Base-by-base conservation (phyloP, 352 stramenopile species). In the Thalassiosira pacifica region DNA sequence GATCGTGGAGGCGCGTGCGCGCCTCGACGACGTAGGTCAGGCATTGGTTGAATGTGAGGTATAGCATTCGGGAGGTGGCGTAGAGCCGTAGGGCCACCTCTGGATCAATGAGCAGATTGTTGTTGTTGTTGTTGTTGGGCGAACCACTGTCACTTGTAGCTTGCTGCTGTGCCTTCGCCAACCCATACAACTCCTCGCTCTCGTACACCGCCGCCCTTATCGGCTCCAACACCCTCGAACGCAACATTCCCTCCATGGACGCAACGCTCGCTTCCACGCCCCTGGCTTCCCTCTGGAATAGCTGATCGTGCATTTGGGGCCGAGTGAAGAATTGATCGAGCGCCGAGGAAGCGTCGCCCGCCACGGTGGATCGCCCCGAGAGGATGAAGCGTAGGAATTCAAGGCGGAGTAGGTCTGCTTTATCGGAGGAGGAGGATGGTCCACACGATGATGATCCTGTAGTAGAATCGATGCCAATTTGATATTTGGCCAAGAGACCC, bases 271-370 rank as follows among this genome's bases (percentile, higher is more conserved):
- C 79, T 29, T 89, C 79, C 13, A 94, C 64, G 26, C 79, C 75
- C 59, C 64, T 31, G 64, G 88, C 76, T 69, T 94, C 87, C 29
- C 85, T 63, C 53, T 89, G 66, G 22, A 95, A 66, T 11, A 94
- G 72, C 37, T 92, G 87, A 86, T 95, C 91, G 63, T 95, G 91
- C 84, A 94, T 90, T 77, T 91, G 83, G 2, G 91, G 68, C 32
- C 82, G 64, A 27, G 88, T 93, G 66, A 94, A 95, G 57, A 94
- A 95, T 80, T 94, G 89, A 79, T 94, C 91, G 34, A 95, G 86
- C 13, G 91, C 91, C 80, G 93, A 92, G 29, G 84, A 87, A n/a
- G 88, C 52, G 42, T 78, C 70, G 11, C 82, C 77, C 16, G 75
- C 77, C 3, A 81, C 45, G 40, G 63, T 87, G 0, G 88, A 91